These are phyloP conservation scores for Chimonanthus praecox DNA, from an alignment of 164 flowering plant genomes.

Conservation along the genomic window DNA sequence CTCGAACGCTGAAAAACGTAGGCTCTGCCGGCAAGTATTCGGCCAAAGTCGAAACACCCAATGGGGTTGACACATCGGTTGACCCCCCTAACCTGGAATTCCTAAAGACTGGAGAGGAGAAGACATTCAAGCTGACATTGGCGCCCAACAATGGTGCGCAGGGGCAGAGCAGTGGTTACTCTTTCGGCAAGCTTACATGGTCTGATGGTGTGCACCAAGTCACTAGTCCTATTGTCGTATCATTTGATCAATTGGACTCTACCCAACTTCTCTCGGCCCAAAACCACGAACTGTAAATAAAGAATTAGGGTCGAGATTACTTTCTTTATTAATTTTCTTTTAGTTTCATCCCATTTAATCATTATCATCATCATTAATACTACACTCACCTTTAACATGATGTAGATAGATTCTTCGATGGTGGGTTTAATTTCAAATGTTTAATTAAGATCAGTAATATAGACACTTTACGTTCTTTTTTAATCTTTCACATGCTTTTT, in stretches of 20 bases:
- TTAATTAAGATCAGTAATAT: no score
- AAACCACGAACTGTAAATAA: no score
- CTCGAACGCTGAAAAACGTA: slow-evolving; percentile 51
- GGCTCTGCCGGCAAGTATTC: slow-evolving; percentile 39
- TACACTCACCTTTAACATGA: no score
- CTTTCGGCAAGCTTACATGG: slow-evolving; percentile 62
- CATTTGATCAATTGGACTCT: neutral
- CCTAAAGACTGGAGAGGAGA: slow-evolving; percentile 37
- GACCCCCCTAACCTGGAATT: slow-evolving; percentile 21
- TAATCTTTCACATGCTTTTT: no score
- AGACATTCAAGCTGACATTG: slow-evolving; percentile 34
- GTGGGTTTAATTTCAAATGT: no score
- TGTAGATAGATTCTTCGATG: no score
- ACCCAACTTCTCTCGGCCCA: no score
- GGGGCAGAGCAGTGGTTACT: slow-evolving; percentile 19
- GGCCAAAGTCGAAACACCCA: slow-evolving; percentile 23
- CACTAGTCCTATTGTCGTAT: slow-evolving; percentile 57
- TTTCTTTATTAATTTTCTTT: no score
- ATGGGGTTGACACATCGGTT: slow-evolving; percentile 28
- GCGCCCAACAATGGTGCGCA: neutral
- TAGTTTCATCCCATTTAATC: no score
- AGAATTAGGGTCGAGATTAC: neutral
- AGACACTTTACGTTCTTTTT: no score
- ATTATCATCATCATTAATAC: no score
- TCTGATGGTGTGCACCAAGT: slow-evolving; percentile 59